Conservation (phyloP, 106 monocot species). For the Dendrobium huoshanense region DNA sequence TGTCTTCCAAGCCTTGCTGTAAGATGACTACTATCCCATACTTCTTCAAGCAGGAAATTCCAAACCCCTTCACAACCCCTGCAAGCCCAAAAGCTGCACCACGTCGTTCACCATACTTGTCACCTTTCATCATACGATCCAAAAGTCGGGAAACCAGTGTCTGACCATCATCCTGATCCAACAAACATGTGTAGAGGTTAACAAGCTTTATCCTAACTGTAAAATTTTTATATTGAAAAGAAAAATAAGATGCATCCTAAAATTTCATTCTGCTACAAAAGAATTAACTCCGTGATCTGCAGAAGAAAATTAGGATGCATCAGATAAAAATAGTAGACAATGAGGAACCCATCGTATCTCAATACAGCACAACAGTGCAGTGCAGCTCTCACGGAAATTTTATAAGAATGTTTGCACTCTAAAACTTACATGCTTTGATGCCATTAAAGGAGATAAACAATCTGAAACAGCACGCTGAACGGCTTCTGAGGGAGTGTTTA, state of each 20-base stretch:
- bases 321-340: not conserved
- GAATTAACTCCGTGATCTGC: not conserved
- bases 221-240: not conserved
- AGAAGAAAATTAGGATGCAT: not conserved
- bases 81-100: constrained; percentile 98
- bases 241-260: not conserved
- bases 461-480: constrained; percentile 97
- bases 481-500: constrained; percentile 96
- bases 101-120: constrained; percentile 94
- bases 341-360: not conserved
- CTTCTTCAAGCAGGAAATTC: constrained; percentile 76
- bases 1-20: constrained; percentile 76
- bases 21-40: constrained; percentile 60
- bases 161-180: constrained; percentile 71
- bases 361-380: not conserved
- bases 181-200: not conserved
- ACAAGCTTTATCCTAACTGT: not conserved
- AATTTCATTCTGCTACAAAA: not conserved
- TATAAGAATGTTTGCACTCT: not conserved
- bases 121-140: constrained; percentile 70
- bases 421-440: constrained; percentile 58
- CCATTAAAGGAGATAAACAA: constrained; percentile 93
- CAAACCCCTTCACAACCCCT: constrained; percentile 89
- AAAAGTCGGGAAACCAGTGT: constrained; percentile 58
- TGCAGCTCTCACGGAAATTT: not conserved